These are phyloP conservation scores for Stephania japonica DNA, from an alignment of 164 flowering plant genomes.

Conservation along the genomic window DNA sequence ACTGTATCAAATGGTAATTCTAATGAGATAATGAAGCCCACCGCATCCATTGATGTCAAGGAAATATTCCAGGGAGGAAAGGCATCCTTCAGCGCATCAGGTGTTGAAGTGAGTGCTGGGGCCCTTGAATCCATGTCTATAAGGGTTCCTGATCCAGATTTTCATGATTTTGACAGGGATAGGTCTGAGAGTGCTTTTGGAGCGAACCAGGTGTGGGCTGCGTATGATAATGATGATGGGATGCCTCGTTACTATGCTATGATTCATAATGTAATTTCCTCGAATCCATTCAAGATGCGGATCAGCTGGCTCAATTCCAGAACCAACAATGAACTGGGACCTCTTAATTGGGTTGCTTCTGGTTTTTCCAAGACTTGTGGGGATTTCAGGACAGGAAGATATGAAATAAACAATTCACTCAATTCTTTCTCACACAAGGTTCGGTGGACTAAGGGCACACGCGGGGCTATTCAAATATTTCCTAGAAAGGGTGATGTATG, in stretches of 20 bases:
- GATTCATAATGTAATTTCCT: slow-evolving; percentile 49
- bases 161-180: slow-evolving; percentile 64
- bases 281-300: slow-evolving; percentile 56
- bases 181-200: slow-evolving; percentile 54
- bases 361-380: slow-evolving; percentile 73
- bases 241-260: slow-evolving; percentile 79
- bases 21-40: slow-evolving; percentile 15
- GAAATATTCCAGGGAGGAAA: slow-evolving; percentile 9
- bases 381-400: slow-evolving; percentile 54
- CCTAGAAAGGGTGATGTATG: slow-evolving; percentile 69
- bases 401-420: slow-evolving; percentile 38
- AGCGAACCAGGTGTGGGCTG: slow-evolving; percentile 71
- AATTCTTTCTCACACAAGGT: slow-evolving; percentile 71
- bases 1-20: slow-evolving; percentile 9
- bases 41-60: slow-evolving; percentile 9
- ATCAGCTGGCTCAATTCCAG: slow-evolving; percentile 69
- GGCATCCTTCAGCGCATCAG: slow-evolving; percentile 10
- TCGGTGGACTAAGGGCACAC: slow-evolving; percentile 43
- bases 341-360: slow-evolving; percentile 54
- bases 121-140: slow-evolving; percentile 32
- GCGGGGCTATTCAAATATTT: slow-evolving; percentile 45
- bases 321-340: slow-evolving; percentile 52
- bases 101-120: slow-evolving; percentile 17
- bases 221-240: slow-evolving; percentile 69
- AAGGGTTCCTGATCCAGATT: slow-evolving; percentile 62